Base-by-base conservation (phyloP, 371 early-diverging fungal genomes). In the Mortierella sp. region DNA sequence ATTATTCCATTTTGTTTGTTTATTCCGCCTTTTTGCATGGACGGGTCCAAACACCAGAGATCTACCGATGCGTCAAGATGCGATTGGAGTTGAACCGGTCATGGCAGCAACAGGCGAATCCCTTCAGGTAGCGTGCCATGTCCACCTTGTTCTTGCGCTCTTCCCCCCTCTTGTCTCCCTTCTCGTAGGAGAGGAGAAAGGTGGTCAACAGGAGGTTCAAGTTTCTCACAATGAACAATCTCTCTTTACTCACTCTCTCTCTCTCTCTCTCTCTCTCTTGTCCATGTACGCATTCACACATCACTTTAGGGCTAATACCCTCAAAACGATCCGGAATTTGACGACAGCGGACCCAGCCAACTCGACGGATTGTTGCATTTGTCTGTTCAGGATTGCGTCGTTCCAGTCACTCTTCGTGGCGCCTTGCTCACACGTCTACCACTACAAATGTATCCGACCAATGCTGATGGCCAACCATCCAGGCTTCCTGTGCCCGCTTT, bases 351-450 rank as follows among this genome's bases (percentile, higher is more conserved):
- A 77, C 34, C 62, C 78, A 8, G 50, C 71, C 7, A 62, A 60
- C 57, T 61, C 77, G 13, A 85, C 82, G 56, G 98, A 98, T 72
- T 98, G 98, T 80, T 96, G 96, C 78, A 98, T 98, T 64, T 98
- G 98, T 80, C 85, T 97, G 45, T 93, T 91, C 71, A 85, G 92
- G 50, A 88, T 96, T 61, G 90, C 90, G 8, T 94, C 95, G 16
- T 94, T 91, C 81, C 97, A 96, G 81, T 95, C 97, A 9, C 85
- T 97, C 47, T 97, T 97, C 72, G 85, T 96, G 17, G 92, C 97
- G 6, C 96, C 97, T 2, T 97, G 97, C 71, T 95, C 95, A 12
- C 97, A 97, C 76, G 91, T 93, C 64, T 97, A 92, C 81, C 97
- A 97, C 72, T 97, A 91, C 83, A 96, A 96, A 81, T 97, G 97